Conservation (phyloP, 371 early-diverging fungal species). For the Batkoa obscura region DNA sequence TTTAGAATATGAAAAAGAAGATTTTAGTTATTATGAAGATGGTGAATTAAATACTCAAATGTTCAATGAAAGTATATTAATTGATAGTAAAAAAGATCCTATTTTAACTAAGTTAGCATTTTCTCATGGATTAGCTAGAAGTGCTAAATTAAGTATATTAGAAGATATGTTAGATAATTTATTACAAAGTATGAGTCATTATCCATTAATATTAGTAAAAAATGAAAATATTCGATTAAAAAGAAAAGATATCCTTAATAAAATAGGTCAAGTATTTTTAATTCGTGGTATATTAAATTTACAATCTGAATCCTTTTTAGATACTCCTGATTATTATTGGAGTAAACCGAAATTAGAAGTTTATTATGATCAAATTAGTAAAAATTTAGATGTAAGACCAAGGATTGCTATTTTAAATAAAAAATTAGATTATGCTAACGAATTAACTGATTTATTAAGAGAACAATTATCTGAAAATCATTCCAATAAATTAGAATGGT, state of each 20-base stretch:
- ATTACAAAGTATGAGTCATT: conserved; percentile 1
- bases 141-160: not conserved
- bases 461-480: conserved; percentile 3
- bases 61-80: not conserved
- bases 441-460: not conserved
- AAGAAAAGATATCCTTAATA: conserved; percentile 1
- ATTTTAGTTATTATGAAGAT: not conserved
- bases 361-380: not conserved
- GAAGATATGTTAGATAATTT: conserved; percentile 2
- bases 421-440: conserved; percentile 5
- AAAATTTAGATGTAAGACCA: conserved; percentile 3
- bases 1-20: conserved; percentile 3
- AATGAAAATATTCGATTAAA: not conserved
- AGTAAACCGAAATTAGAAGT: not conserved
- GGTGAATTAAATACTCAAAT: not conserved
- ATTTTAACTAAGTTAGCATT: conserved; percentile 1
- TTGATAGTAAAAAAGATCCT: not conserved
- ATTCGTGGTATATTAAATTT: conserved; percentile 2
- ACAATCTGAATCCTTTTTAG: conserved; percentile 5
- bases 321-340: conserved; percentile 7
- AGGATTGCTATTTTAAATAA: conserved; percentile 4
- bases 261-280: conserved; percentile 2
- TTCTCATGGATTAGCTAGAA: conserved; percentile 4
- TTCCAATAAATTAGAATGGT: conserved; percentile 4
- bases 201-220: not conserved